Conservation (phyloP, 805 yeast species). For the Kuraishia cidri region DNA sequence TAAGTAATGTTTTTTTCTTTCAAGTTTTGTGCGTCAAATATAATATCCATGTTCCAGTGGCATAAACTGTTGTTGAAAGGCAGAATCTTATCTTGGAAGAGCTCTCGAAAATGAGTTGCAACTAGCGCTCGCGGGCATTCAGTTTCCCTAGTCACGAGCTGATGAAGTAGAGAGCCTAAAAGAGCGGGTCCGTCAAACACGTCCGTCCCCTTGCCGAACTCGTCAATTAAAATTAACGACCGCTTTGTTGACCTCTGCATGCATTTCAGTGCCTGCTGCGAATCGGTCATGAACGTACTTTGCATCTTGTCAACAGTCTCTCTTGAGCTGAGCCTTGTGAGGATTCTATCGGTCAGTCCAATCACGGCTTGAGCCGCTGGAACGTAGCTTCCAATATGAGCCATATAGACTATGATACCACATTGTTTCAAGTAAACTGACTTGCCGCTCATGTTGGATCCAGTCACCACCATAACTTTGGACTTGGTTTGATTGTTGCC, state of each 20-base stretch:
- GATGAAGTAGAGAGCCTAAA: conserved; percentile 26
- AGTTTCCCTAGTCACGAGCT: conserved; percentile 13
- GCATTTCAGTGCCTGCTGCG: conserved; percentile 74
- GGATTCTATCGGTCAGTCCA: conserved; percentile 71
- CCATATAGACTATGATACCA: conserved; percentile 58
- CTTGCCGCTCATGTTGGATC: conserved; percentile 88
- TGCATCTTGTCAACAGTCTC: conserved; percentile 73
- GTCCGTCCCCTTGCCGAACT: conserved; percentile 86
- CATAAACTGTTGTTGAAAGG: background rate
- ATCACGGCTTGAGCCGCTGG: conserved; percentile 58
- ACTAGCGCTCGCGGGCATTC: conserved; percentile 5
- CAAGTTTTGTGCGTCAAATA: background rate
- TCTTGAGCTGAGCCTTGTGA: conserved; percentile 76
- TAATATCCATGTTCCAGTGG: background rate
- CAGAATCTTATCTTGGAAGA: background rate
- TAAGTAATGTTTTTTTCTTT: background rate
- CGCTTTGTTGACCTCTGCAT: conserved; percentile 52
- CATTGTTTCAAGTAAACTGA: conserved; percentile 69
- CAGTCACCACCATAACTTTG: conserved; percentile 57
- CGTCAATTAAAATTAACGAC: conserved; percentile 77
- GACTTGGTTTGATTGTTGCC: conserved; percentile 12
- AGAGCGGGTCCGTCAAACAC: conserved; percentile 78
- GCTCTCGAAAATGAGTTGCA: background rate
- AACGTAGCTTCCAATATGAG: conserved; percentile 68
- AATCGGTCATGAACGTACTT: conserved; percentile 91